Base-by-base conservation (phyloP, 2,329 filamentous ascomycete genomes). In the Calonectria henricotiae region DNA sequence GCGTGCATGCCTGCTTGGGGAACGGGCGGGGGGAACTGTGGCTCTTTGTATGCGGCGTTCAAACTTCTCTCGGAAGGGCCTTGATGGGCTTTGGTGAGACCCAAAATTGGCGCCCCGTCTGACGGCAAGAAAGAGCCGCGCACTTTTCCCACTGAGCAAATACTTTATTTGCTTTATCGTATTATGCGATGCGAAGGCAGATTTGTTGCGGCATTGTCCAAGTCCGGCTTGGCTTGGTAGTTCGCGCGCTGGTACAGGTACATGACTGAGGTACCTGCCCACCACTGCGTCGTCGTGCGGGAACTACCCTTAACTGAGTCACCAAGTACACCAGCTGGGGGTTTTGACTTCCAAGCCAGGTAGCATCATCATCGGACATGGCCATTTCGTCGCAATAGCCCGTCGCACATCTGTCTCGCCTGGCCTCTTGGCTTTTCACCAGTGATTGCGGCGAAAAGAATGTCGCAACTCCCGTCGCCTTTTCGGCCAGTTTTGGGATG, bases 231-330 rank as follows among this genome's bases (percentile, higher is more conserved):
- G 64, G 64, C 64, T 25, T 30, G 17, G 41, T 13, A 15, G 32
- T 23, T 41, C 5, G 13, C 46, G 20, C 23, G 49, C 41, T n/a
- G 27, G 66, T 68, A 68, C 60, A 25, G 49, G 58, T 68, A 68
- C 66, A 63, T 68, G 41, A 8, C 20, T 39, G 47, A 63, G 30
- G 66, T 68, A 68, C 58, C 65, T 47, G 11, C 23, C 39, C 27
- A 1, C 27, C 15, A 27, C 47, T 8, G 55, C 37, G 23, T 37
- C 37, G 23, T 37, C 8, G 23, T 41, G 55, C 55, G 27, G 39
- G 55, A 41, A 61, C 55, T 8, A 17, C 37, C 43, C 35, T 23
- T 23, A 41, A 13, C 20, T 20, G 20, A 20, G 20, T n/a, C 39
- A 30, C 39, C 39, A 32, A 41, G 46, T 39, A 39, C 46, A 11